phyloP scores from a whole-genome alignment of 1,284 basidiomycete genomes.

The Austropuccinia psidii region DNA sequence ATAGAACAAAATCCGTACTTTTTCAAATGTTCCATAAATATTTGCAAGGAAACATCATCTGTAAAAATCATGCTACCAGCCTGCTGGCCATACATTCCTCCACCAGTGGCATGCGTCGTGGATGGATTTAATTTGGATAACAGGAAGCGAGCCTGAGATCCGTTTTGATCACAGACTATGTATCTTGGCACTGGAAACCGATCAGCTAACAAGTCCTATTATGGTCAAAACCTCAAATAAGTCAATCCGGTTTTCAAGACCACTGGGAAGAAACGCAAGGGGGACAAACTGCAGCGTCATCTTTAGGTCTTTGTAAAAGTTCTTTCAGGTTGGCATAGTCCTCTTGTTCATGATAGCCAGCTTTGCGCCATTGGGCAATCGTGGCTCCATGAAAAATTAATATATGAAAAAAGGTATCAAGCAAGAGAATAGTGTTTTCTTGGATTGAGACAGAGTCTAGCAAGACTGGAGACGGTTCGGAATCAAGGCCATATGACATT shows the following conservation, averaged over 20 bases:
- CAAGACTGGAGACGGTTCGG: constrained; percentile 79
- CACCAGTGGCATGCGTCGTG: constrained; percentile 86
- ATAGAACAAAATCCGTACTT: constrained; percentile 38
- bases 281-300: constrained; percentile 52
- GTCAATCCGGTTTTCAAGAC: not conserved
- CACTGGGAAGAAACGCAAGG: not conserved
- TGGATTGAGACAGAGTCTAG: constrained; percentile 97
- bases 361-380: constrained; percentile 94
- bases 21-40: constrained; percentile 51
- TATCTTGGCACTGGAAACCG: constrained; percentile 96
- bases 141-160: constrained; percentile 94
- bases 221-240: not conserved
- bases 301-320: constrained; percentile 71
- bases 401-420: constrained; percentile 99
- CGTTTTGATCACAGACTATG: constrained; percentile 95
- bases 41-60: constrained; percentile 77
- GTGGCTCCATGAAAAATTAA: constrained; percentile 99
- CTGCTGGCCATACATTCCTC: constrained; percentile 39
- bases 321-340: constrained; percentile 99
- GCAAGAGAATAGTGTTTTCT: constrained; percentile 89
- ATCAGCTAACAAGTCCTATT: constrained; percentile 81
- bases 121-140: constrained; percentile 94
- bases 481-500: constrained; percentile 96
- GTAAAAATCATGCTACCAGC: constrained; percentile 91
- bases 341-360: constrained; percentile 98